phyloP scores from a whole-genome alignment of 2,329 filamentous ascomycete species.

The Grosmannia serpens region DNA sequence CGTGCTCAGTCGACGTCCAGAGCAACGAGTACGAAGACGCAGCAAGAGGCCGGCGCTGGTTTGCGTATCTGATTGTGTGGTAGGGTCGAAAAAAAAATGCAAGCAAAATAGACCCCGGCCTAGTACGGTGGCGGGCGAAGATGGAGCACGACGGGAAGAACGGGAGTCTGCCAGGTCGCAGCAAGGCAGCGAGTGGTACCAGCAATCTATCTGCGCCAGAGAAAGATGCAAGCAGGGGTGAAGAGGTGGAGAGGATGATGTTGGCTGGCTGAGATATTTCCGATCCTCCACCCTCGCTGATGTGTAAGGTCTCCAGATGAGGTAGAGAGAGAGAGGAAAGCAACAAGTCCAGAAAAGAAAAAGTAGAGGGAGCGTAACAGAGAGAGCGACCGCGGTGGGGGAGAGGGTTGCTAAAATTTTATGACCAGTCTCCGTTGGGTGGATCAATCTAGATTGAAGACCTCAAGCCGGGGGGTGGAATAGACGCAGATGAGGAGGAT shows the following conservation, averaged over 20 bases:
- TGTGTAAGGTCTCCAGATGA: neutral
- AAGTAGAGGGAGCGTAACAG: neutral
- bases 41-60: neutral
- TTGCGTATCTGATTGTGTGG: neutral
- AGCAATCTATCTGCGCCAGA: slow-evolving; percentile 6
- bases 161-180: slow-evolving; percentile 3
- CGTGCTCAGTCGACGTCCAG: neutral
- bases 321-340: neutral
- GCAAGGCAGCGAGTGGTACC: slow-evolving; percentile 3
- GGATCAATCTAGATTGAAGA: slow-evolving; percentile 8
- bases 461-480: slow-evolving; percentile 4
- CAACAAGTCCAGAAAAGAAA: neutral
- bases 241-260: neutral
- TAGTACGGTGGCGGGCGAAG: neutral
- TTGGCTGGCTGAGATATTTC: neutral
- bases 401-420: slow-evolving; percentile 4
- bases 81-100: neutral
- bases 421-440: slow-evolving; percentile 8
- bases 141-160: slow-evolving; percentile 1
- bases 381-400: neutral
- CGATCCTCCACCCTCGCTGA: neutral
- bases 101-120: neutral
- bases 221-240: neutral
- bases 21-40: neutral
- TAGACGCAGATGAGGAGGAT: neutral